Evolutionary conservation across 768 basidiomycete species (phyloP), one percentile per base, ranked within the genome.

Genomic region (Pisolithus marmoratus): DNA sequence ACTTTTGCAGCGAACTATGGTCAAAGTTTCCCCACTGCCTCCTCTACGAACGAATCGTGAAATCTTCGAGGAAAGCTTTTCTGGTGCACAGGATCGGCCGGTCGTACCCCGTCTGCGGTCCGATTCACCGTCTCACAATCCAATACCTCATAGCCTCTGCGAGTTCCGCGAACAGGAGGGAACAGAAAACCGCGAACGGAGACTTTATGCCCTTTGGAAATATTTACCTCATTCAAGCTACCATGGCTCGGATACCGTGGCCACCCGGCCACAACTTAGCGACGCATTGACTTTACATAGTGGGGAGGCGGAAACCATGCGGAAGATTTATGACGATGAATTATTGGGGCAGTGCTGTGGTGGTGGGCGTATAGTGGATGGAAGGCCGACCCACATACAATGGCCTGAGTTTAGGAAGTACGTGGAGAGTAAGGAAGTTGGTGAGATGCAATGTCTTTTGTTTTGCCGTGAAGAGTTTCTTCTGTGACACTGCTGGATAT

Each of bases 351-450:
- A 72, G 59, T 82, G 81, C 66, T 47, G 31, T 31, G 34, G 31
- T 54, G 72, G 76, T 20, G 74, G 72, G 45, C 70, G 72, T 63
- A 61, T 66, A 53, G 74, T 68, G 55, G 72, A 63, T 59, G 73
- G 70, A 60, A 65, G 57, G 22, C 68, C 64, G 54, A 72, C 69
- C 42, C 73, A 76, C 57, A 78, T 90, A 58, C 74, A 74, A 34
- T 92, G 87, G 87, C 76, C 75, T 49, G 81, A 82, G 56, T 91
- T 92, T 67, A 78, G 78, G 64, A 70, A 78, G 53, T 94, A 90
- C 63, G 87, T 85, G 42, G 80, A 85, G 56, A 77, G 76, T 51
- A 93, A 94, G 70, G 91, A 93, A 79, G 78, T 74, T 49, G 91
- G 90, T 85, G 63, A 62, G 81, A 50, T 52, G 29, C 54, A 54